Conservation (phyloP, 495 filamentous ascomycete genomes). For the Copromyces sp. region DNA sequence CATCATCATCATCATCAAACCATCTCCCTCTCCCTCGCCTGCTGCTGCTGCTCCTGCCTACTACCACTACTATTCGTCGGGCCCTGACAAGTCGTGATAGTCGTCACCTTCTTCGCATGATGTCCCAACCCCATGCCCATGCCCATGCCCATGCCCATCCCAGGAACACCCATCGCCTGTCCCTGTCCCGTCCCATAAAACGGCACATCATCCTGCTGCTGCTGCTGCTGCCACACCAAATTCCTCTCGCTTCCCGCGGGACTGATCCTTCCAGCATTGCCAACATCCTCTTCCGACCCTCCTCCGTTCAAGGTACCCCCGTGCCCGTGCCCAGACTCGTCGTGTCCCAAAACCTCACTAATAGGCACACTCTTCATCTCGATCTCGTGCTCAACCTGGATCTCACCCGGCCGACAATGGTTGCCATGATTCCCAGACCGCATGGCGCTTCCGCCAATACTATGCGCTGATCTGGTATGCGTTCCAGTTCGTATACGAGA, state of each 20-base stretch:
- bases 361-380: slow-evolving; percentile 13
- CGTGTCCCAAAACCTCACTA: not conserved
- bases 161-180: not conserved
- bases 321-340: not conserved
- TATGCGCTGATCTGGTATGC: not conserved
- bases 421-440: not conserved
- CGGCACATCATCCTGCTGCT: not conserved
- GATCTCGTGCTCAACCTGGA: slow-evolving; percentile 12
- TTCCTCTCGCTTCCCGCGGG: slow-evolving; percentile 13
- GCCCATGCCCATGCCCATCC: too few species aligned
- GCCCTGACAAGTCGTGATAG: not conserved
- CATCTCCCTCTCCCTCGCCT: not conserved
- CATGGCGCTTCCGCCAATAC: not conserved
- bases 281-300: not conserved
- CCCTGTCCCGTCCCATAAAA: not conserved
- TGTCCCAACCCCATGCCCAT: not conserved
- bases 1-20: not conserved
- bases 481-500: not conserved
- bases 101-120: not conserved
- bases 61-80: not conserved
- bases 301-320: not conserved
- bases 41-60: not conserved
- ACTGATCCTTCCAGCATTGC: slow-evolving; percentile 2
- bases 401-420: not conserved
- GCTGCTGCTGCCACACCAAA: slow-evolving; percentile 5